Evolutionary conservation across 2,329 filamentous ascomycete genomes (phyloP).

Genomic region (Scedosporium apiospermum): DNA sequence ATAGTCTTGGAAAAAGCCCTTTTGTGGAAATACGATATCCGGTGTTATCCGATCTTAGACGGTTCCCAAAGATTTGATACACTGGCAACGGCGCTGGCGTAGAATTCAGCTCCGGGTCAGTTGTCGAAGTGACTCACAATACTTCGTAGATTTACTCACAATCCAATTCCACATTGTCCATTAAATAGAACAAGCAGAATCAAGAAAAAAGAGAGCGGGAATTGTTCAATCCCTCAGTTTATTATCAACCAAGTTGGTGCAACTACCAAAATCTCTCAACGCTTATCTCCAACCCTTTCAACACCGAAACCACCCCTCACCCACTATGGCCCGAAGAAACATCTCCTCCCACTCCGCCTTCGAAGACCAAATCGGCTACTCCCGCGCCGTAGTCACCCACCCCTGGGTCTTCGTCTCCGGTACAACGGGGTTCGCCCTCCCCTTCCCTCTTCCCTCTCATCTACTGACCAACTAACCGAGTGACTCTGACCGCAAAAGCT

Average conservation of each 20-base stretch:
- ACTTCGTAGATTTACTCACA: too few relatives aligned
- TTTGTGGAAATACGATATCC: not conserved
- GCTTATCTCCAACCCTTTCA: not conserved
- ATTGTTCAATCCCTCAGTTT: too few relatives aligned
- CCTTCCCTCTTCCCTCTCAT: not conserved
- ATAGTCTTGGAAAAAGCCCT: not conserved
- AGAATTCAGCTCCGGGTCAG: too few relatives aligned
- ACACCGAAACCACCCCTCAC: not conserved
- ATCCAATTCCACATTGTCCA: too few relatives aligned
- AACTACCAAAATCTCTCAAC: not conserved
- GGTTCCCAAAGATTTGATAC: too few relatives aligned
- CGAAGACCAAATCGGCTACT: constrained; percentile 44
- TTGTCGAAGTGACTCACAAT: too few relatives aligned
- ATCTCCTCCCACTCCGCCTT: constrained; percentile 42
- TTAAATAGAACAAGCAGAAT: too few relatives aligned
- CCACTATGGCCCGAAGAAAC: constrained; percentile 24
- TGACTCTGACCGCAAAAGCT: constrained; percentile 22
- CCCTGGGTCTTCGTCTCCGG: constrained; percentile 45
- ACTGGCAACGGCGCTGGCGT: too few relatives aligned
- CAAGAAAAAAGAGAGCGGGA: too few relatives aligned
- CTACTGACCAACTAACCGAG: not conserved
- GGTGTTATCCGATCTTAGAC: not conserved
- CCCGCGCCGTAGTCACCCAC: constrained; percentile 40
- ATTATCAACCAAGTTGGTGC: too few relatives aligned
- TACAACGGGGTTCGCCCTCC: constrained; percentile 33